Base-by-base conservation (phyloP, 208 protist species). In the Trypanosoma platydactyli region DNA sequence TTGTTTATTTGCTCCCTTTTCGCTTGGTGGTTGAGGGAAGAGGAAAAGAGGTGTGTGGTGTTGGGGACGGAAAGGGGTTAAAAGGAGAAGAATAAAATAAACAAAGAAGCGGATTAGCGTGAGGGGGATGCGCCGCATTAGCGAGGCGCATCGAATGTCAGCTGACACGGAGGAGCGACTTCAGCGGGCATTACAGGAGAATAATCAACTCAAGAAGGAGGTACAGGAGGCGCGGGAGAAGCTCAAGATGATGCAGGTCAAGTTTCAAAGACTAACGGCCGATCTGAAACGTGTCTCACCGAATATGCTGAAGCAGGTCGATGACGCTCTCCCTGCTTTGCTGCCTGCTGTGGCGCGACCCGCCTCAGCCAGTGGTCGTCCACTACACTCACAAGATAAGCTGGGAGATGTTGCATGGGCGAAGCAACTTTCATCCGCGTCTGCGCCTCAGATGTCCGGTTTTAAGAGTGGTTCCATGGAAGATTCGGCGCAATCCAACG, bases 171-270 rank as follows among this genome's bases (percentile, higher is more conserved):
- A 92, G 16, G 86, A 95, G 20, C 74, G 77, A 9, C 79, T 95
- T 33, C 86, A 93, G 66, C 79, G 83, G 20, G 73, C 80, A 5
- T 52, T 88, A 54, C 77, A 93, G 9, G 89, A 92, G 59, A 91
- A 91, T 56, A 44, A 71, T 3, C 60, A 71, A 3, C 80, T 95
- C 7, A 91, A 92, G 64, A 52, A 63, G 13, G 72, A 90, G 50
- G 64, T 74, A 20, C 80, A 77, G 27, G 79, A 88, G 16, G 54
- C 83, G 33, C 65, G 79, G 49, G 83, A 87, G 9, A 93, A 92
- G 68, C 75, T 93, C 7, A 83, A 72, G 29, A 56, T 75, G 7
- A 67, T 91, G 52, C 79, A 87, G 62, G 84, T 81, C 29, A 83
- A 95, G 73, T 95, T 93, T 55, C 81, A 79, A 9, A 77, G 78